A percentile compares a stretch with the other conserved stretches of the same genome.
phyloP scores from a whole-genome alignment of 495 filamentous ascomycete genomes.

The Aspergillus biplanus region DNA sequence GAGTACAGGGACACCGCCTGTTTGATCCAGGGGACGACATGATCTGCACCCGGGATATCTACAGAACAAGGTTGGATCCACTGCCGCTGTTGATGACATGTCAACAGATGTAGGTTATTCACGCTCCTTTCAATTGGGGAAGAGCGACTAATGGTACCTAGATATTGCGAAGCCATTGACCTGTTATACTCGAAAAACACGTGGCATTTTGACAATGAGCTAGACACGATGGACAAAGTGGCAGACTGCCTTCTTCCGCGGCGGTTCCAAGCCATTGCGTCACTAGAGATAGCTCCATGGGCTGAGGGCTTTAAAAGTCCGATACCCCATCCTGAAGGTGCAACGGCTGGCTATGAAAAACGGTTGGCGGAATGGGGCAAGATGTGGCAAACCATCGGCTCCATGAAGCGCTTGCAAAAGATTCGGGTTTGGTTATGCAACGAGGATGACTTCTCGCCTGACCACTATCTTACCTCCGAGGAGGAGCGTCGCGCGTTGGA shows the following conservation, averaged over 20 bases:
- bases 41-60: too few relatives aligned
- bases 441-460: neutral
- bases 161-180: neutral
- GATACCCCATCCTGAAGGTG: too few relatives aligned
- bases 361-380: neutral
- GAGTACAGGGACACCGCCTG: too few relatives aligned
- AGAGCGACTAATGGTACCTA: neutral
- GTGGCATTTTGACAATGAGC: neutral
- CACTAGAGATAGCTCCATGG: neutral
- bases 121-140: too few relatives aligned
- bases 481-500: neutral
- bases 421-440: neutral
- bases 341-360: neutral
- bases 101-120: too few relatives aligned
- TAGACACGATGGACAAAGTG: neutral
- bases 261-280: neutral
- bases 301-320: neutral
- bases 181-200: neutral
- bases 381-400: neutral
- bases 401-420: neutral
- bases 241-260: neutral
- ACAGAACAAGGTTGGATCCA: too few relatives aligned
- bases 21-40: too few relatives aligned
- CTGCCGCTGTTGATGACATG: too few relatives aligned
- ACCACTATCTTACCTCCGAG: neutral